Evolutionary conservation across 345 rosid species (phyloP).

Genomic region (Salix brachista): DNA sequence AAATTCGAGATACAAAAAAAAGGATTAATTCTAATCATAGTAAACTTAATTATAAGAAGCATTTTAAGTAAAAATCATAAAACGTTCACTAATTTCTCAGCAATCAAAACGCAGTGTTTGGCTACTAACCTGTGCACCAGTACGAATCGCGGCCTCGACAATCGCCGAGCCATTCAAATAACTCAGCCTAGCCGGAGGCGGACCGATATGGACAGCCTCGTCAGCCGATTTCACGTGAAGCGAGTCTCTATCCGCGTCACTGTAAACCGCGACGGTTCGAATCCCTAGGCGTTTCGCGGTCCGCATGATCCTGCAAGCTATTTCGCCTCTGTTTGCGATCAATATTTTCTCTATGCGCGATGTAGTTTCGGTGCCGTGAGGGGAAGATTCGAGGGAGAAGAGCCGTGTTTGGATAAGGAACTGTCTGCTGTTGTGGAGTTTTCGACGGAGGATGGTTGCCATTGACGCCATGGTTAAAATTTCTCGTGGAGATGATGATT

Average conservation of each 20-base stretch:
- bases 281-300: conserved; percentile 79
- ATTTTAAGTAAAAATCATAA: not conserved
- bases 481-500: not conserved
- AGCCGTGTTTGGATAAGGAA: conserved; percentile 30
- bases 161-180: conserved; percentile 59
- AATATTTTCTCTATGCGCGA: conserved; percentile 66
- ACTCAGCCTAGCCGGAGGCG: conserved; percentile 81
- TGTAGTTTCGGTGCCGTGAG: conserved; percentile 1
- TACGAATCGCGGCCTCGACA: conserved; percentile 68
- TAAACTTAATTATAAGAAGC: not conserved
- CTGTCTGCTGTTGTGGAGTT: conserved; percentile 21
- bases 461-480: conserved; percentile 41
- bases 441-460: conserved; percentile 52
- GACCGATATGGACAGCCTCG: conserved; percentile 75
- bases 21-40: not conserved
- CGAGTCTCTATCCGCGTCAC: conserved; percentile 75
- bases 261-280: conserved; percentile 78
- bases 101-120: not conserved
- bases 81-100: not conserved
- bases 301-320: conserved; percentile 77
- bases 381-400: conserved; percentile 26
- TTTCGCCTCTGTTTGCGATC: conserved; percentile 83
- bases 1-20: not conserved
- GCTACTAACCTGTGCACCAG: conserved; percentile 70
- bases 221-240: conserved; percentile 89